These are phyloP conservation scores for Picea glauca DNA, from an alignment of 75 land plant genomes.

Conservation along the genomic window DNA sequence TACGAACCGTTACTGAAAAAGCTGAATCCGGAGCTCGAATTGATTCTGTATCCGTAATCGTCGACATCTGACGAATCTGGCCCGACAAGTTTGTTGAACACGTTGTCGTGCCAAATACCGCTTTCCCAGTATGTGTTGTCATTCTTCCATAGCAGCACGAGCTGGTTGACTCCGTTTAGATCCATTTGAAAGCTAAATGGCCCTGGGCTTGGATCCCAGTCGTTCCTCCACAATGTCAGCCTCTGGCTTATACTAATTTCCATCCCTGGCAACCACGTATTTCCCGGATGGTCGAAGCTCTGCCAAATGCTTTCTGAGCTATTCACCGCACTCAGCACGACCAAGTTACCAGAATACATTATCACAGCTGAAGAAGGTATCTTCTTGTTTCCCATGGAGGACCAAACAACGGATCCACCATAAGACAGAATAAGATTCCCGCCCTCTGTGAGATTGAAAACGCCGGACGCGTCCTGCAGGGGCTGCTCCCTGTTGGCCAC, in stretches of 20 bases:
- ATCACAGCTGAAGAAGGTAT: background rate
- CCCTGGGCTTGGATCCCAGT: constrained; percentile 25
- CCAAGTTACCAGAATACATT: constrained; percentile 5
- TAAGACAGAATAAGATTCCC: constrained; percentile 14
- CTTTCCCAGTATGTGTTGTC: background rate
- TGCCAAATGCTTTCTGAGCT: constrained; percentile 11
- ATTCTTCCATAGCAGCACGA: constrained; percentile 12
- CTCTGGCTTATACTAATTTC: background rate
- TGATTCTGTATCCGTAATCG: too few relatives aligned
- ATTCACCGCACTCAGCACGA: background rate
- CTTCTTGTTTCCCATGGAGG: background rate
- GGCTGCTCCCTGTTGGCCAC: constrained; percentile 29
- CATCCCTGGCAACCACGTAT: constrained; percentile 11
- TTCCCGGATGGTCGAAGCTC: background rate
- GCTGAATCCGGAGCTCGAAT: too few relatives aligned
- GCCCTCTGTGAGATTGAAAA: constrained; percentile 8
- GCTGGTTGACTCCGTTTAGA: constrained; percentile 7
- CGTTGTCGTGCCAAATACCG: too few relatives aligned
- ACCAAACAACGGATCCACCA: background rate
- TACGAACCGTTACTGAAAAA: too few relatives aligned
- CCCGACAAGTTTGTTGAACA: too few relatives aligned
- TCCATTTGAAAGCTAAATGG: constrained; percentile 10
- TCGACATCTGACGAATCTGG: too few relatives aligned
- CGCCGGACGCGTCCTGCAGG: background rate
- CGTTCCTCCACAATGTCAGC: constrained; percentile 28